A percentile compares a stretch with the other conserved stretches of the same genome.
Evolutionary conservation across 2,329 filamentous ascomycete species (phyloP).

Genomic region (Rutstroemia sp.): DNA sequence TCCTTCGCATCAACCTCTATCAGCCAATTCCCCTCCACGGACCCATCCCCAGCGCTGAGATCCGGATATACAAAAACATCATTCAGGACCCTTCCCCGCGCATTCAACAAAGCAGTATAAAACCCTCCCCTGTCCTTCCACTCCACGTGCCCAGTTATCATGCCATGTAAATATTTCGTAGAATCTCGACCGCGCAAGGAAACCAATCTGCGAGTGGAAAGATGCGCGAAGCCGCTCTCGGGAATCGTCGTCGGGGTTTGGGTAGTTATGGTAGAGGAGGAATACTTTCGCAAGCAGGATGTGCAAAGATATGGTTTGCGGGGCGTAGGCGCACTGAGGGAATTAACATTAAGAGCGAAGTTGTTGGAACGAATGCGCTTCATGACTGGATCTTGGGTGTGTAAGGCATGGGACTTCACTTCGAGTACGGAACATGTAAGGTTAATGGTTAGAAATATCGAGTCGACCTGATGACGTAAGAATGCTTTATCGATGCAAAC

Average conservation of each 20-base stretch:
- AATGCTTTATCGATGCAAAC: no score
- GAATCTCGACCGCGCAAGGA: constrained; percentile 73
- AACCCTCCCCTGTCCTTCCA: constrained; percentile 42
- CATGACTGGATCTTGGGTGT: no score
- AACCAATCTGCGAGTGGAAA: constrained; percentile 73
- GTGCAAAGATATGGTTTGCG: neutral
- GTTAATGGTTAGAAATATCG: no score
- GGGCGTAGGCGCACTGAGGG: neutral
- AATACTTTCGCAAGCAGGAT: neutral
- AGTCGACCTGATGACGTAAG: no score
- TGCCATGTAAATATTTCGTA: constrained; percentile 78
- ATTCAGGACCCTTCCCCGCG: constrained; percentile 74
- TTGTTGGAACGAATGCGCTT: no score
- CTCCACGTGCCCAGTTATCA: constrained; percentile 64
- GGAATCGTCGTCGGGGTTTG: constrained; percentile 34
- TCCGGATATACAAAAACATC: constrained; percentile 82
- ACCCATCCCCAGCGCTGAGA: neutral
- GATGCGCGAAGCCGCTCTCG: constrained; percentile 40
- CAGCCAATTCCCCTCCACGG: constrained; percentile 1
- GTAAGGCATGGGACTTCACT: no score
- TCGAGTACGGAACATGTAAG: no score
- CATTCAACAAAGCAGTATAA: constrained; percentile 82
- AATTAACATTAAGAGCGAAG: no score
- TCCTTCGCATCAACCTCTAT: constrained; percentile 74
- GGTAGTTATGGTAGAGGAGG: constrained; percentile 1